A percentile compares a stretch with the other conserved stretches of the same genome.
phyloP scores from a whole-genome alignment of 2,329 filamentous ascomycete species.

The Neofusicoccum ribis region DNA sequence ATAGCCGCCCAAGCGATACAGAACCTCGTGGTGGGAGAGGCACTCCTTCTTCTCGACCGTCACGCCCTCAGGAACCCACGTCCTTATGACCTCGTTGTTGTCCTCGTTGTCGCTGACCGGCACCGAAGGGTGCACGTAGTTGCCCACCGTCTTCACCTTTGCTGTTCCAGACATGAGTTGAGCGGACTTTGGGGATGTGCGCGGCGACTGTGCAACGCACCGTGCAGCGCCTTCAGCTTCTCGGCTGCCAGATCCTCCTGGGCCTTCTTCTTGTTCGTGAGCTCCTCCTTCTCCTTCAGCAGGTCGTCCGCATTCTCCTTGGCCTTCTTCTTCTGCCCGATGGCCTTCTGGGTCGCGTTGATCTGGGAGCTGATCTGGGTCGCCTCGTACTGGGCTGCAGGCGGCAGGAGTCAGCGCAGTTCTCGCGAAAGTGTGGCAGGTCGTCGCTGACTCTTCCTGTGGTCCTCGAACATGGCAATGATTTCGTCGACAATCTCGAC shows the following conservation, averaged over 20 bases:
- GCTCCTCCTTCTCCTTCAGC: constrained; percentile 71
- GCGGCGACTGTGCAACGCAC: background rate
- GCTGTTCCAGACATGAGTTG: constrained; percentile 24
- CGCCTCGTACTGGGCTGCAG: constrained; percentile 68
- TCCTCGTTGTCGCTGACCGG: constrained; percentile 84
- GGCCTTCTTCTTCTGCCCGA: constrained; percentile 88
- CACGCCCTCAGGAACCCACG: constrained; percentile 77
- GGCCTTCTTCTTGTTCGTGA: constrained; percentile 81
- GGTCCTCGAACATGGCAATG: constrained; percentile 82
- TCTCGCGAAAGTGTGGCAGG: background rate
- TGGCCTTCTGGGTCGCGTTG: constrained; percentile 86
- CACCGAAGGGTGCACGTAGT: constrained; percentile 87
- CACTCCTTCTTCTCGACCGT: constrained; percentile 71
- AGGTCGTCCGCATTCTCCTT: constrained; percentile 86
- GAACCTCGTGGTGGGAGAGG: constrained; percentile 93
- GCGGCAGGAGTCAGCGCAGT: background rate
- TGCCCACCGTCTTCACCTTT: constrained; percentile 84
- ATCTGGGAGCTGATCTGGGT: constrained; percentile 81
- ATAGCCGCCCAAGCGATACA: constrained; percentile 84
- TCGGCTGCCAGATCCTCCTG: constrained; percentile 71
- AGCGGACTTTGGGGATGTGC: background rate
- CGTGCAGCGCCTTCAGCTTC: constrained; percentile 73
- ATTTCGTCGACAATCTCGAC: constrained; percentile 89
- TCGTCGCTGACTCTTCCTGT: constrained; percentile 65
- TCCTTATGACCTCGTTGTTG: constrained; percentile 74